phyloP scores from a whole-genome alignment of 208 protist genomes.

The Leptomonas pyrrhocoris region DNA sequence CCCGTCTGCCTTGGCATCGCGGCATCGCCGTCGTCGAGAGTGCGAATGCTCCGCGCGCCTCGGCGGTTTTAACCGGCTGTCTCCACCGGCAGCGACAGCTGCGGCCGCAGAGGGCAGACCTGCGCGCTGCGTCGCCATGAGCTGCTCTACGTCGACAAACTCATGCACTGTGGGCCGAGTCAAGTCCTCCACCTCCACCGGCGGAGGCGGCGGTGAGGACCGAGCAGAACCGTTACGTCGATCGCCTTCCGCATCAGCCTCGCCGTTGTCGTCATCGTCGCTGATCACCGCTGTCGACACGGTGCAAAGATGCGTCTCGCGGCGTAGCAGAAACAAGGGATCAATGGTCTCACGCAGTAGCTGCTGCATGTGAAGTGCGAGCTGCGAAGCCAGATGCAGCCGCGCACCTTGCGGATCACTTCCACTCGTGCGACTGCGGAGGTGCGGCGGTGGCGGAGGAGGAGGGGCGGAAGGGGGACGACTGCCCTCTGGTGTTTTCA shows the following conservation, averaged over 20 bases:
- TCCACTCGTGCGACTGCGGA: too few relatives aligned
- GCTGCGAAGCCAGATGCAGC: not conserved
- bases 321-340: not conserved
- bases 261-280: slow-evolving; percentile 2
- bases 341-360: not conserved
- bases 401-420: too few relatives aligned
- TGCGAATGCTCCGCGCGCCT: not conserved
- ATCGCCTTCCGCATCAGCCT: not conserved
- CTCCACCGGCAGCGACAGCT: not conserved
- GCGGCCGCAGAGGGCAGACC: not conserved
- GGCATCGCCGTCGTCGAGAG: not conserved
- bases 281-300: slow-evolving; percentile 17
- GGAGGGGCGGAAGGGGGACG: not conserved
- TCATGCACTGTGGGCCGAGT: slow-evolving; percentile 23
- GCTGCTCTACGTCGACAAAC: slow-evolving; percentile 32
- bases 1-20: too few relatives aligned
- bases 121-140: slow-evolving; percentile 36
- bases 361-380: slow-evolving; percentile 9
- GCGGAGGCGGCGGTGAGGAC: not conserved
- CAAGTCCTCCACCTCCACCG: slow-evolving; percentile 20
- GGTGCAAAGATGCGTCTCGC: not conserved
- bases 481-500: not conserved
- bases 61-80: too few relatives aligned
- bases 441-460: not conserved
- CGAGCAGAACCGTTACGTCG: not conserved